Evolutionary conservation across 2,329 filamentous ascomycete species (phyloP).

Genomic region (Celoporthe dispersa): DNA sequence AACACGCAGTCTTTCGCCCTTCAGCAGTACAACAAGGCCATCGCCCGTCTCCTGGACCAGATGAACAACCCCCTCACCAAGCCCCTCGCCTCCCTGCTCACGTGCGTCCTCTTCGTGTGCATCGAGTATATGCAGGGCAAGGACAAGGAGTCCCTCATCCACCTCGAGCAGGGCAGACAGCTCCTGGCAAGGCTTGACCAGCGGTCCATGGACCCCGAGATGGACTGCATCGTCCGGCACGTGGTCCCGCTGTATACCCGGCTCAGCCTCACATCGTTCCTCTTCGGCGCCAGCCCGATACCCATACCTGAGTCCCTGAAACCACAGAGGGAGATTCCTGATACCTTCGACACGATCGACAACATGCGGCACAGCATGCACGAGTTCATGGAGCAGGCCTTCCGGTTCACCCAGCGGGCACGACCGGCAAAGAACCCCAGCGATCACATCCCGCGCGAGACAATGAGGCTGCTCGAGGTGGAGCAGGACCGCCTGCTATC

Average conservation of each 20-base stretch:
- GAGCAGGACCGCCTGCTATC: slow-evolving; percentile 42
- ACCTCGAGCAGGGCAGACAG: slow-evolving; percentile 49
- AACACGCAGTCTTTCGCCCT: slow-evolving; percentile 41
- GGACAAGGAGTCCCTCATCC: slow-evolving; percentile 49
- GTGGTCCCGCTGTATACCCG: slow-evolving; percentile 37
- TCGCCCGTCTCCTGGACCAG: slow-evolving; percentile 44
- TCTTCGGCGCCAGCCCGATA: slow-evolving; percentile 40
- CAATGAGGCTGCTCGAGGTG: slow-evolving; percentile 35
- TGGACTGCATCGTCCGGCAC: slow-evolving; percentile 40
- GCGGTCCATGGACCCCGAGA: slow-evolving; percentile 36
- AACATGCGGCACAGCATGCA: slow-evolving; percentile 41
- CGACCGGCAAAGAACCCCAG: slow-evolving; percentile 35
- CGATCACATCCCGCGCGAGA: slow-evolving; percentile 33
- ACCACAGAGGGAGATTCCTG: slow-evolving; percentile 38
- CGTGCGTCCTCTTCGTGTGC: slow-evolving; percentile 56
- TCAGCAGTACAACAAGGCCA: slow-evolving; percentile 55
- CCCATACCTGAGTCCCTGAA: slow-evolving; percentile 44
- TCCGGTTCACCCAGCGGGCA: slow-evolving; percentile 42
- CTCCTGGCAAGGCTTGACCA: slow-evolving; percentile 43
- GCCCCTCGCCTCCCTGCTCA: slow-evolving; percentile 44
- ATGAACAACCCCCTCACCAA: slow-evolving; percentile 41
- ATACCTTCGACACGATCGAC: slow-evolving; percentile 41
- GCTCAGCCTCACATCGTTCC: slow-evolving; percentile 28
- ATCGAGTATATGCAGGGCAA: slow-evolving; percentile 59
- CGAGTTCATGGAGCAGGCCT: slow-evolving; percentile 45